Evolutionary conservation across 2,329 filamentous ascomycete genomes (phyloP), one percentile per base, ranked within the genome.

Genomic region (Calycina herbarum): DNA sequence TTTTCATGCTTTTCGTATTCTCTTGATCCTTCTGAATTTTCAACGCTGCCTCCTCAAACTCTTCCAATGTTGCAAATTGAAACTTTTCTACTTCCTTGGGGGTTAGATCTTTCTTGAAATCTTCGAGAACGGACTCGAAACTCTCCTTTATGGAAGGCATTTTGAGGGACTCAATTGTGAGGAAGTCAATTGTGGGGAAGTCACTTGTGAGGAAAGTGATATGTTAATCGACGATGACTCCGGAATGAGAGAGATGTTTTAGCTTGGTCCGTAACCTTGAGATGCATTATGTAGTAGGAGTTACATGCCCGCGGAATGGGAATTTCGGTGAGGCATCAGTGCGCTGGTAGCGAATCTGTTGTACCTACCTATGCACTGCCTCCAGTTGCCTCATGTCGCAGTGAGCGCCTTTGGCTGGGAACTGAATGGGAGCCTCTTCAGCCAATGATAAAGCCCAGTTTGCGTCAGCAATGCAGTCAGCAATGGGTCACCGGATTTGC

Each of bases 1-100:
- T 72, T 58, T 69, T 67, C 64, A 75, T 67, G 15, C 61, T 64
- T 65, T 65, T 54, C 76, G 74, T n/a, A 11, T 45, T 51, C 31
- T 60, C 59, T 59, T 45, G 45, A 24, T 65, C 63, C 31, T 61
- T 62, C 45, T 51, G 45, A 27, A 51, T 51, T 11, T 11, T 5
- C 10, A 51, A 51, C n/a, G 45, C 45, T 11, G 24, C n/a, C 45
- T 51, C 24, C 45, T 51, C 45, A 51, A 51, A 8, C 7, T 51
- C 20, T 3, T 51, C 27, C 7, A 51, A 27, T 1, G 45, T 51
- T 20, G 5, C 45, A 51, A 51, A 51, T 20, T 51, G n/a, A 20
- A 51, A 51, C 4, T 51, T 27, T 10, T 51, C 20, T 6, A 3
- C 10, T 51, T 51, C 45, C n/a, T 51, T 27, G 1, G 11, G 3